A percentile compares a stretch with the other conserved stretches of the same genome.
phyloP scores from a whole-genome alignment of 2,329 filamentous ascomycete genomes.

The Amauroascus niger region DNA sequence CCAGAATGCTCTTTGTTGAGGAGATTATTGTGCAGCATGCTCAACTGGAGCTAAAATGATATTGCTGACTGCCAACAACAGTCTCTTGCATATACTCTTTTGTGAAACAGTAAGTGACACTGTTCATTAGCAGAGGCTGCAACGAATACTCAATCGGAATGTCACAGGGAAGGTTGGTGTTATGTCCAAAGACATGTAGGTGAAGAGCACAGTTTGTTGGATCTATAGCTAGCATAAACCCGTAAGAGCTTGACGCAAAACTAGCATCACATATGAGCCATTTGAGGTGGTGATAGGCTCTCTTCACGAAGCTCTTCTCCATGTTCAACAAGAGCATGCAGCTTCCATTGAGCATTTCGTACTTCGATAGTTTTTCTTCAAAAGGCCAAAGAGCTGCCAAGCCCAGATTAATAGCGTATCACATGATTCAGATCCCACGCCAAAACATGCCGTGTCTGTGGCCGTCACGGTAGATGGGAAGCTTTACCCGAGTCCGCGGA shows the following conservation, averaged over 20 bases:
- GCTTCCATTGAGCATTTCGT: too few species aligned
- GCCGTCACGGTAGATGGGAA: too few species aligned
- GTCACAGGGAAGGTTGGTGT: neutral
- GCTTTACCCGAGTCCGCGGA: too few species aligned
- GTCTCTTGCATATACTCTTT: slow-evolving; percentile 10
- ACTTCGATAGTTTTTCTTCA: too few species aligned
- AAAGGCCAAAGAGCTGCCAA: too few species aligned
- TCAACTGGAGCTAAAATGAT: slow-evolving; percentile 11
- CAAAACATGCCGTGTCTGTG: neutral
- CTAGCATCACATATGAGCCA: slow-evolving; percentile 11
- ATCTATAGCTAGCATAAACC: neutral
- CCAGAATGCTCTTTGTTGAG: slow-evolving; percentile 14
- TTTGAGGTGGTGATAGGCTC: slow-evolving; percentile 13
- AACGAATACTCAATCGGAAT: slow-evolving; percentile 15
- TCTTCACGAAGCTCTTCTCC: slow-evolving; percentile 2
- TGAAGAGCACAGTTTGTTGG: slow-evolving; percentile 4
- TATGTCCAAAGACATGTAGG: slow-evolving; percentile 10
- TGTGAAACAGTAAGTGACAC: slow-evolving; percentile 11
- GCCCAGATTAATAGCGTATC: too few species aligned
- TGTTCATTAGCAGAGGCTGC: slow-evolving; percentile 12
- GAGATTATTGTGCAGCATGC: slow-evolving; percentile 16
- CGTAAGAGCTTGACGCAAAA: slow-evolving; percentile 6
- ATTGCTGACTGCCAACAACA: slow-evolving; percentile 6
- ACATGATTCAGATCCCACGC: neutral
- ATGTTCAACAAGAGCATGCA: too few species aligned